A percentile compares a stretch with the other conserved stretches of the same genome.
These are phyloP conservation scores for Penicillium silybi DNA, from an alignment of 495 filamentous ascomycete genomes.

Conservation along the genomic window DNA sequence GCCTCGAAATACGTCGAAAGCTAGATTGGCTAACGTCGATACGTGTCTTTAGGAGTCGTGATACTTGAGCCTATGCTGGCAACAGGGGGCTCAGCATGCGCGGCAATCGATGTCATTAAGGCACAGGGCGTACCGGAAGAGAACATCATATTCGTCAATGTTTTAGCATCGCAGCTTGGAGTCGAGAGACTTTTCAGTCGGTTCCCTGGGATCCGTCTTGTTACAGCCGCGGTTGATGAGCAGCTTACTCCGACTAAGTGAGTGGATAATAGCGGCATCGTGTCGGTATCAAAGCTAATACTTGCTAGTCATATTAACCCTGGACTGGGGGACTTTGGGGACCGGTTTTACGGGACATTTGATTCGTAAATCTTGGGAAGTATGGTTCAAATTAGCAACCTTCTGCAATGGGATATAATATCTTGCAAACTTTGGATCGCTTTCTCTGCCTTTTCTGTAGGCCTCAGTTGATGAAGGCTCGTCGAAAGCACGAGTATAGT, in stretches of 20 bases:
- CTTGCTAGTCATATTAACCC: slow-evolving; percentile 7
- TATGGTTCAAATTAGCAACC: neutral
- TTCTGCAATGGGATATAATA: neutral
- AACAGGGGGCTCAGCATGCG: slow-evolving; percentile 15
- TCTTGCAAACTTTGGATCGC: too few species aligned
- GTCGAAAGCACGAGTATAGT: too few species aligned
- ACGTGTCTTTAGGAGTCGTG: neutral
- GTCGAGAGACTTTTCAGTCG: slow-evolving; percentile 1
- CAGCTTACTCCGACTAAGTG: slow-evolving; percentile 6
- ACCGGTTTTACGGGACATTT: slow-evolving; percentile 15
- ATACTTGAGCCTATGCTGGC: slow-evolving; percentile 18
- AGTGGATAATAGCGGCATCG: neutral
- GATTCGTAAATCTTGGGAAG: neutral
- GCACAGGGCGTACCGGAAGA: slow-evolving; percentile 10
- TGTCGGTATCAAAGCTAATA: neutral
- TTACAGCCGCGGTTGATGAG: slow-evolving; percentile 13
- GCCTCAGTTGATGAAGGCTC: too few species aligned
- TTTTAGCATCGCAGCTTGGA: slow-evolving; percentile 6
- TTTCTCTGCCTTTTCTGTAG: too few species aligned
- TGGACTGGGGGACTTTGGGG: slow-evolving; percentile 17
- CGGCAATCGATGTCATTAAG: slow-evolving; percentile 11
- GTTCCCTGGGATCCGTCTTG: slow-evolving; percentile 9
- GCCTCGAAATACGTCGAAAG: neutral
- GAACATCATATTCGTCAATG: slow-evolving; percentile 16
- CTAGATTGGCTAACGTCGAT: neutral